phyloP scores from a whole-genome alignment of 768 basidiomycete genomes.

The Termitomyces sp. region DNA sequence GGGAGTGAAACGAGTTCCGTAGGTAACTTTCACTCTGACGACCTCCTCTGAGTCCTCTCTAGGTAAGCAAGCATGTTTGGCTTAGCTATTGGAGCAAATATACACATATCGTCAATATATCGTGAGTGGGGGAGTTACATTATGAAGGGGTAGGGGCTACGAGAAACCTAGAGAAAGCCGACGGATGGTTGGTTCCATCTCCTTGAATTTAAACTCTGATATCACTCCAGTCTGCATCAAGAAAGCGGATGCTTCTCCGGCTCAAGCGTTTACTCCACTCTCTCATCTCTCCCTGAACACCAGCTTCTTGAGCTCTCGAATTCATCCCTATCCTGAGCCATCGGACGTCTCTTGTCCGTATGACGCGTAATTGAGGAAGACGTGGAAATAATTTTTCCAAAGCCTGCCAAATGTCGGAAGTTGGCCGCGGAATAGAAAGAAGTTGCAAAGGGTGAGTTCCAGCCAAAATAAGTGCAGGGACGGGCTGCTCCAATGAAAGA shows the following conservation, averaged over 20 bases:
- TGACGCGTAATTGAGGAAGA: conserved; percentile 49
- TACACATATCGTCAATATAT: too few species aligned
- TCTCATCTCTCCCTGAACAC: conserved; percentile 77
- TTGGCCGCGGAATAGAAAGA: conserved; percentile 74
- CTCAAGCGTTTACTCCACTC: conserved; percentile 65
- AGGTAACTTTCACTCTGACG: too few species aligned
- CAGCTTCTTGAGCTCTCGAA: conserved; percentile 60
- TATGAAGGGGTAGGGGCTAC: neutral
- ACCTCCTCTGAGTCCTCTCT: too few species aligned
- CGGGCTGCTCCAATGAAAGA: conserved; percentile 66
- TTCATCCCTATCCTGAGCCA: conserved; percentile 72
- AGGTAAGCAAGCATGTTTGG: too few species aligned
- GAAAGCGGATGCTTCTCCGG: conserved; percentile 51
- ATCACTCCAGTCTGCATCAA: conserved; percentile 72
- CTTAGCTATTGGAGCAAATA: too few species aligned
- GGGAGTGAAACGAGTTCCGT: too few species aligned
- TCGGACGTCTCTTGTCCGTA: conserved; percentile 63
- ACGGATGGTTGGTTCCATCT: neutral
- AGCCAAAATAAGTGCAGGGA: conserved; percentile 43
- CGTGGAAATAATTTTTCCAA: conserved; percentile 52
- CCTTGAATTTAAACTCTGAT: conserved; percentile 18
- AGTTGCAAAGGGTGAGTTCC: conserved; percentile 46
- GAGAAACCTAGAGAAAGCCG: neutral
- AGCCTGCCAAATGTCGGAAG: conserved; percentile 47
- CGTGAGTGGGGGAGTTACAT: neutral